These are phyloP conservation scores for Penicillium sp. DNA, from an alignment of 2,329 filamentous ascomycete species.

Conservation along the genomic window DNA sequence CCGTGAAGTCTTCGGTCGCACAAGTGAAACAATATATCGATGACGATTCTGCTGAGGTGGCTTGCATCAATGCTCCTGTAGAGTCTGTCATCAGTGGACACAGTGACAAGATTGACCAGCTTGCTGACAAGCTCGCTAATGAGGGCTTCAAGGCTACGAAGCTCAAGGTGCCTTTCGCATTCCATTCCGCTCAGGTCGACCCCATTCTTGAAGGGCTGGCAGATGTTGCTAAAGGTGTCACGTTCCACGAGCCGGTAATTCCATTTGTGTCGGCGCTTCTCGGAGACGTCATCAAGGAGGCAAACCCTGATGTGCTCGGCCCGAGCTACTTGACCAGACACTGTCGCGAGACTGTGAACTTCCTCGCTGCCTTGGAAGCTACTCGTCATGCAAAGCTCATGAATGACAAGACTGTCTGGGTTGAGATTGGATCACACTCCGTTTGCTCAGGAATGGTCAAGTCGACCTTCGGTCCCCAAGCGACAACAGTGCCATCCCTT, in stretches of 20 bases:
- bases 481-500: constrained; percentile 52
- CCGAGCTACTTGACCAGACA: constrained; percentile 47
- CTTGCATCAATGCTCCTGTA: constrained; percentile 50
- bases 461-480: constrained; percentile 64
- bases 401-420: constrained; percentile 71
- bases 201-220: constrained; percentile 50
- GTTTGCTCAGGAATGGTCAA: constrained; percentile 53
- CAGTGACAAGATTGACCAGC: constrained; percentile 39
- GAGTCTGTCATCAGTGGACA: constrained; percentile 50
- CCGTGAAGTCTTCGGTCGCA: constrained; percentile 44
- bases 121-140: constrained; percentile 40
- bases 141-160: constrained; percentile 47
- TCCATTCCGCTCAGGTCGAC: constrained; percentile 53
- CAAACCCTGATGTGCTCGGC: constrained; percentile 36
- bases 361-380: constrained; percentile 47
- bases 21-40: constrained; percentile 37
- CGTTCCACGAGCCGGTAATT: constrained; percentile 44
- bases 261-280: constrained; percentile 54
- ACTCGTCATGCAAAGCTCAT: constrained; percentile 52
- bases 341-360: constrained; percentile 52
- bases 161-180: constrained; percentile 50
- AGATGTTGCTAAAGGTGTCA: constrained; percentile 40
- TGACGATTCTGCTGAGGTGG: constrained; percentile 35
- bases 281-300: constrained; percentile 46
- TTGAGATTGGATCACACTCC: constrained; percentile 64